Evolutionary conservation across 2,329 filamentous ascomycete species (phyloP).

Genomic region (Verticillium albo-atrum): DNA sequence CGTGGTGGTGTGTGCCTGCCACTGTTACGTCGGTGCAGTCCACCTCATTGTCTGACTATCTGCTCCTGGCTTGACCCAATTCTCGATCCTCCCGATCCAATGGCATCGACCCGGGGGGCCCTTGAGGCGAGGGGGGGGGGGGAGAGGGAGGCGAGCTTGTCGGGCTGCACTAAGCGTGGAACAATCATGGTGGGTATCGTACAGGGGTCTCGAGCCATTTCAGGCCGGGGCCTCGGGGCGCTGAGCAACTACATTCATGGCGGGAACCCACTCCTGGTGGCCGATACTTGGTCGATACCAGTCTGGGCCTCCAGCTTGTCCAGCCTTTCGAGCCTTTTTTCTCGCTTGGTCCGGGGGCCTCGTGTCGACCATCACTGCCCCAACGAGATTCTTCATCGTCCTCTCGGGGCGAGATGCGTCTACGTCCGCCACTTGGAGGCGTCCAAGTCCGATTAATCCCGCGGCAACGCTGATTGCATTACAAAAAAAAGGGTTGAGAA

Average conservation of each 20-base stretch:
- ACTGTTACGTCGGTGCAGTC: background rate
- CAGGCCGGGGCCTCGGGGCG: background rate
- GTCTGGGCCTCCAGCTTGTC: conserved; percentile 5
- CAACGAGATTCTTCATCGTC: background rate
- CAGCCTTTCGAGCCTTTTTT: background rate
- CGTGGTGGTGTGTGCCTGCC: background rate
- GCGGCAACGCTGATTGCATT: background rate
- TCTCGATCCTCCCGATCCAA: background rate
- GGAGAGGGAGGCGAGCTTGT: background rate
- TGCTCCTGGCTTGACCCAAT: background rate
- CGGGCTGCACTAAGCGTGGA: background rate
- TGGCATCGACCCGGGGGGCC: background rate
- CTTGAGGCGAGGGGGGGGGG: background rate
- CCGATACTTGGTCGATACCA: conserved; percentile 11
- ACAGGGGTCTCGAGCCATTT: background rate
- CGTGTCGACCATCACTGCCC: background rate
- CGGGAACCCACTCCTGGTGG: background rate
- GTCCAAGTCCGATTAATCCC: background rate
- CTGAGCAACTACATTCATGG: background rate
- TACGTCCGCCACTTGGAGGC: background rate
- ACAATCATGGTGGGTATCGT: background rate
- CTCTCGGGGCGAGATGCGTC: background rate
- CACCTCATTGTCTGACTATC: background rate
- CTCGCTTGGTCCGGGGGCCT: background rate
- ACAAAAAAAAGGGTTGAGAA: background rate